phyloP scores from a whole-genome alignment of 805 yeast species.

The Cyberlindnera misumaiensis region DNA sequence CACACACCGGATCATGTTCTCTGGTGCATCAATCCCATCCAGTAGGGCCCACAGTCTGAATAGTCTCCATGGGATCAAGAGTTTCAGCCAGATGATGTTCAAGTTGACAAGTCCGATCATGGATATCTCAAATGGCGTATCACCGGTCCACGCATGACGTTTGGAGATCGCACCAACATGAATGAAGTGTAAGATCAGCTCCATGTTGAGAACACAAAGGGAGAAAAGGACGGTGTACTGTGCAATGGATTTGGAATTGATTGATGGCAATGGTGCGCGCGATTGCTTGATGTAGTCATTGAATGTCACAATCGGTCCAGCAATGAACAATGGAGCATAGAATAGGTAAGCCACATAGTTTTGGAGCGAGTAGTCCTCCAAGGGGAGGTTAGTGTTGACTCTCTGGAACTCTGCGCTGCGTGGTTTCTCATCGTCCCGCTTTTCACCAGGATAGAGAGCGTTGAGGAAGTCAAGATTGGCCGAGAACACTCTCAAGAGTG shows the following conservation, averaged over 20 bases:
- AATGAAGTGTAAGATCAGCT: constrained; percentile 75
- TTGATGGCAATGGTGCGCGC: constrained; percentile 61
- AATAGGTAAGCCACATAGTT: constrained; percentile 72
- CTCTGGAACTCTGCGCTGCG: constrained; percentile 26
- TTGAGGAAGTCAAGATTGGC: constrained; percentile 67
- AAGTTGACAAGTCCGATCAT: constrained; percentile 91
- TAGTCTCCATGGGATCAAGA: constrained; percentile 92
- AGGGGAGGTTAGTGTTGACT: constrained; percentile 53
- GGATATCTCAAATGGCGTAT: constrained; percentile 86
- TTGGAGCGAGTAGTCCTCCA: constrained; percentile 50
- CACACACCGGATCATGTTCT: constrained; percentile 95
- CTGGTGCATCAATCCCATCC: constrained; percentile 96
- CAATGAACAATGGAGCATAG: constrained; percentile 86
- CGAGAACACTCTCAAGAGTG: constrained; percentile 76
- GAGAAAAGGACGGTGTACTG: constrained; percentile 62
- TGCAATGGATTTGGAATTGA: constrained; percentile 43
- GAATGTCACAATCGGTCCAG: constrained; percentile 91
- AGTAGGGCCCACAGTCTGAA: constrained; percentile 87
- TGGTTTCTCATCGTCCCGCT: constrained; percentile 19
- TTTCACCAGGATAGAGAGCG: constrained; percentile 4
- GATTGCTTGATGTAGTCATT: constrained; percentile 85
- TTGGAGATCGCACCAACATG: constrained; percentile 93
- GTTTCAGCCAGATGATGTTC: constrained; percentile 87
- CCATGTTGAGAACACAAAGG: constrained; percentile 82
- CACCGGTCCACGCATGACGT: constrained; percentile 82